Conservation (phyloP, 371 early-diverging fungal genomes). For the Mucor racemosus region DNA sequence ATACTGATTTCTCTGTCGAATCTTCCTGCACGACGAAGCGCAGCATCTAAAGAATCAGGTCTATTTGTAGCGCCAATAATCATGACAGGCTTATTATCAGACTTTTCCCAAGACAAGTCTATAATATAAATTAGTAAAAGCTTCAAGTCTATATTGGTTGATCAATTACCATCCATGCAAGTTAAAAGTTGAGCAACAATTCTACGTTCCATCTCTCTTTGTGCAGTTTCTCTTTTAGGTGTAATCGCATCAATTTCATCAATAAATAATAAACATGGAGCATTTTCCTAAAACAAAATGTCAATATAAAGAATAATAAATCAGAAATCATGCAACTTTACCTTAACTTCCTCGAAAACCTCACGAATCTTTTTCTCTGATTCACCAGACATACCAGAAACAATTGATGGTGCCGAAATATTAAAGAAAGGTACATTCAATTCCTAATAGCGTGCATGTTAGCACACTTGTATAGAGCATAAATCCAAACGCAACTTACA, state of each 20-base stretch:
- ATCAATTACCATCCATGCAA: conserved; percentile 90
- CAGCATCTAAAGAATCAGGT: conserved; percentile 97
- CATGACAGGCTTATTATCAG: conserved; percentile 89
- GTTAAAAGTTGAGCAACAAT: conserved; percentile 99
- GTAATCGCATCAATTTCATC: conserved; percentile 99
- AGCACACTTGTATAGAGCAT: not conserved
- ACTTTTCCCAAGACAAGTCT: conserved; percentile 87
- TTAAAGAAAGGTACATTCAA: conserved; percentile 92
- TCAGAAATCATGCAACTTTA: conserved; percentile 18
- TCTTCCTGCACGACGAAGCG: conserved; percentile 96
- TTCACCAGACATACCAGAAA: conserved; percentile 99
- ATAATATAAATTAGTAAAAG: not conserved
- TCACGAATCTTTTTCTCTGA: conserved; percentile 99
- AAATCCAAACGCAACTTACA: conserved; percentile 41
- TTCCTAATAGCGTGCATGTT: conserved; percentile 62
- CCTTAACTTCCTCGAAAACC: conserved; percentile 96
- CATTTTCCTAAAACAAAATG: conserved; percentile 23
- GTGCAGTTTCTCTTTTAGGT: conserved; percentile 99
- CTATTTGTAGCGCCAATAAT: conserved; percentile 99
- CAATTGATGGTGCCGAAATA: conserved; percentile 99
- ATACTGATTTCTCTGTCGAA: conserved; percentile 99
- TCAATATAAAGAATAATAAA: not conserved
- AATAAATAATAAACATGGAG: conserved; percentile 98
- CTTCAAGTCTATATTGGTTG: too few species aligned
- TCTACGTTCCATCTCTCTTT: conserved; percentile 98